phyloP scores from a whole-genome alignment of 2,329 filamentous ascomycete species.

The Chaetomiaceae sp. region DNA sequence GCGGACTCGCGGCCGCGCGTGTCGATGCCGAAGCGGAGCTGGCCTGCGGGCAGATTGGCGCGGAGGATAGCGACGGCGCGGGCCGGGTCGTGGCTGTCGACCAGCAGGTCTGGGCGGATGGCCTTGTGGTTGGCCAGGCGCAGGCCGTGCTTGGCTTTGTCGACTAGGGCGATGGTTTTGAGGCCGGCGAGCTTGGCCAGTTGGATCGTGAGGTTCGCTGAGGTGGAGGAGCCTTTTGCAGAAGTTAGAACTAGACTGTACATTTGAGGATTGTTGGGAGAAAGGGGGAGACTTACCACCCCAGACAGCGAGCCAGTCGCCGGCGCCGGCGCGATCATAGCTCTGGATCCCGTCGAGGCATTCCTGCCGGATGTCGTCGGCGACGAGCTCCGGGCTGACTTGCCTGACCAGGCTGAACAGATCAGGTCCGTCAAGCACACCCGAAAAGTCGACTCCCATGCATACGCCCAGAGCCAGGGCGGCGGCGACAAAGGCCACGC shows the following conservation, averaged over 20 bases:
- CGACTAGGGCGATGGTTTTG: constrained; percentile 60
- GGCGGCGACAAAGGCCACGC: constrained; percentile 68
- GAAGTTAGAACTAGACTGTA: too few relatives aligned
- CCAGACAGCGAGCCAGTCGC: constrained; percentile 72
- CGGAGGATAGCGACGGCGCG: constrained; percentile 63
- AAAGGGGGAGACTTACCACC: constrained; percentile 45
- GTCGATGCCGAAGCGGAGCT: constrained; percentile 64
- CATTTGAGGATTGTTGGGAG: background rate
- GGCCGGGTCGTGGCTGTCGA: constrained; percentile 61
- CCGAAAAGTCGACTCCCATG: constrained; percentile 60
- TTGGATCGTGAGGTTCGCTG: constrained; percentile 61
- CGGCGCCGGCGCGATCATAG: constrained; percentile 49
- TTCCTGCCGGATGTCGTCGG: constrained; percentile 58
- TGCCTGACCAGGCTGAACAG: constrained; percentile 46
- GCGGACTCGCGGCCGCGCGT: constrained; percentile 63
- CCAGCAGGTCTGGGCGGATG: constrained; percentile 55
- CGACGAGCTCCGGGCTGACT: constrained; percentile 44
- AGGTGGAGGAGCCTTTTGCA: constrained; percentile 57
- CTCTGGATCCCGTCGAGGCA: constrained; percentile 51
- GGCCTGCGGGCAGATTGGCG: constrained; percentile 50
- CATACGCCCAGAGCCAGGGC: constrained; percentile 63
- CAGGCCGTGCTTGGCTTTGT: constrained; percentile 61
- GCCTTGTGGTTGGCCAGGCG: constrained; percentile 45
- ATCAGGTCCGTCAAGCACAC: constrained; percentile 52
- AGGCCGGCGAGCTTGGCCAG: constrained; percentile 63